Evolutionary conservation across 139 green algal species (phyloP).

Genomic region (Chlorella sp.): DNA sequence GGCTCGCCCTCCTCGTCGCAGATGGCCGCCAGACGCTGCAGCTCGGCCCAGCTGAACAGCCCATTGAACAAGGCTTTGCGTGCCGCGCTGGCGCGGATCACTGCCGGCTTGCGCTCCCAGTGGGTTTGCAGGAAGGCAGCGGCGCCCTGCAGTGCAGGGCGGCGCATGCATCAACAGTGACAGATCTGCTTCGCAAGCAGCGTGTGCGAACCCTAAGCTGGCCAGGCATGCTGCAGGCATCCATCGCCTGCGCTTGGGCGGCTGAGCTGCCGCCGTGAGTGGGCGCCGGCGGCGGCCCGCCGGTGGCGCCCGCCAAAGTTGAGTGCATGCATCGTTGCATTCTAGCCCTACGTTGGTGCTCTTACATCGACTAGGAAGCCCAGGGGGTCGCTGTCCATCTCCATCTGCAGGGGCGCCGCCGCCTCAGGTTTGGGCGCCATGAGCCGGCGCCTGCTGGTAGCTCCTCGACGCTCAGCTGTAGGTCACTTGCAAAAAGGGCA

Average conservation of each 20-base stretch:
- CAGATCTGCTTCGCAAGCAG: no score
- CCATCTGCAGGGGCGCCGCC: constrained; percentile 1
- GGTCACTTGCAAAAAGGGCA: no score
- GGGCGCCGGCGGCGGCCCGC: no score
- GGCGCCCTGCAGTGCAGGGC: not conserved
- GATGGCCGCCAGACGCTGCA: constrained; percentile 20
- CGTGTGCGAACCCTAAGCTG: not conserved
- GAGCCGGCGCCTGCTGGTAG: no score
- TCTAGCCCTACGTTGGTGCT: no score
- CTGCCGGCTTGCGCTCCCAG: constrained; percentile 48
- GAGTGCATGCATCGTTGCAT: no score
- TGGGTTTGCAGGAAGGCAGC: constrained; percentile 31
- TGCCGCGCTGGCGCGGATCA: constrained; percentile 45
- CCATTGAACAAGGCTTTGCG: constrained; percentile 38
- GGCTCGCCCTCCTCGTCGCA: constrained; percentile 26
- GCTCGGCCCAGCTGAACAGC: constrained; percentile 18
- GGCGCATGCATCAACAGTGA: no score
- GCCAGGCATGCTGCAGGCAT: not conserved
- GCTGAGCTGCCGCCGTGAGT: not conserved
- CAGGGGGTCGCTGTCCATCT: constrained; percentile 43
- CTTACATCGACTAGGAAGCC: constrained; percentile 48
- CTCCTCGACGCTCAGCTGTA: no score
- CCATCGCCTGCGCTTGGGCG: not conserved
- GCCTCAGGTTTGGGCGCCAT: not conserved
- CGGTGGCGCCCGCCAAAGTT: no score